Evolutionary conservation across 2,329 filamentous ascomycete species (phyloP).

Genomic region (Hypomyces perniciosus): DNA sequence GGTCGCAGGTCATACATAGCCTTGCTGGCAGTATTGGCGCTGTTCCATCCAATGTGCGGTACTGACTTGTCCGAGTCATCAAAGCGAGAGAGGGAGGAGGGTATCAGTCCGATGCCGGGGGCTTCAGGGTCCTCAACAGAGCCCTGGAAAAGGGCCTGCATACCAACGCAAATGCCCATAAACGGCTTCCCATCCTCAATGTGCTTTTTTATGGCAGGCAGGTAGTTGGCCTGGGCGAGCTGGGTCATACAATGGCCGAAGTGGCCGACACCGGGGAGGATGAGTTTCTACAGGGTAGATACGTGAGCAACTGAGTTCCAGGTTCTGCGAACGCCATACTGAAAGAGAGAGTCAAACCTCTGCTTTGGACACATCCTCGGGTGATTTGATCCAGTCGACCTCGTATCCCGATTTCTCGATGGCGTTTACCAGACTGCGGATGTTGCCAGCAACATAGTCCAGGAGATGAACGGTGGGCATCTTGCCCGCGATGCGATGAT

Average conservation of each 20-base stretch:
- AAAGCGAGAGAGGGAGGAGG: conserved; percentile 67
- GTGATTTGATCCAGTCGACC: conserved; percentile 84
- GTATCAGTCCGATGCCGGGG: conserved; percentile 69
- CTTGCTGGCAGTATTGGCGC: conserved; percentile 57
- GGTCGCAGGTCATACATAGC: conserved; percentile 71
- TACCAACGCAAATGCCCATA: conserved; percentile 93
- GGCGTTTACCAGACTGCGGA: conserved; percentile 92
- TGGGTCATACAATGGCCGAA: conserved; percentile 93
- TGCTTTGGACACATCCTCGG: conserved; percentile 76
- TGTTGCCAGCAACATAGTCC: conserved; percentile 93
- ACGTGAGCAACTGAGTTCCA: neutral
- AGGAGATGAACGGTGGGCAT: conserved; percentile 75
- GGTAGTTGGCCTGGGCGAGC: conserved; percentile 73
- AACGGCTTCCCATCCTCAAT: conserved; percentile 91
- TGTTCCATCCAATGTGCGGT: conserved; percentile 99
- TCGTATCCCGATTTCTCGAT: conserved; percentile 93
- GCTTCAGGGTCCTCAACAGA: conserved; percentile 72
- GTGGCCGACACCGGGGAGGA: conserved; percentile 93
- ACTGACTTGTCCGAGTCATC: conserved; percentile 75
- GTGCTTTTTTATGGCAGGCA: conserved; percentile 75
- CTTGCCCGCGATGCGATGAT: conserved; percentile 20
- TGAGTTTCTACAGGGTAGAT: conserved; percentile 63
- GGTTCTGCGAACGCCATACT: conserved; percentile 13
- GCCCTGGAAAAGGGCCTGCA: conserved; percentile 83
- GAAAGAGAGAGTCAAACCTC: conserved; percentile 51